Evolutionary conservation across 805 yeast species (phyloP), one percentile per base, ranked within the genome.

Genomic region (Cyberlindnera saturnus): DNA sequence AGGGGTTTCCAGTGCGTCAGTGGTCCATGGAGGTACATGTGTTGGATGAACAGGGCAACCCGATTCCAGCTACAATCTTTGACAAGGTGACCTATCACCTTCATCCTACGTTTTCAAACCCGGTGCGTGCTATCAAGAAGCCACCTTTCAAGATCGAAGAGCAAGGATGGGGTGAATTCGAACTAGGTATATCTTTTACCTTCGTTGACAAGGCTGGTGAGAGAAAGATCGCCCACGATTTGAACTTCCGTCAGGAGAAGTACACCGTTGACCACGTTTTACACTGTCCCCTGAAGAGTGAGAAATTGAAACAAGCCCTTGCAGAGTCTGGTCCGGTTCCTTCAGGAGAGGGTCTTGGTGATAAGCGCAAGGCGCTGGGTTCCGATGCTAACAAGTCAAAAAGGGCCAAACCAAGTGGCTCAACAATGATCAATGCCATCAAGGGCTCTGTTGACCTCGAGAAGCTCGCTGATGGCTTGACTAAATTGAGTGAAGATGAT

Each of bases 101-200:
- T 50, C 99, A 91, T 69, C 98, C 97, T 39, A 93, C 98, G 9
- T 91, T 91, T 67, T 79, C 79, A 39, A 89, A 89, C 62, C 98
- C 98, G 10, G 82, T 77, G 50, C 77, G 97, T 62, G 72, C 83
- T 11, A 63, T 88, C 60, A 86, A 85, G 58, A 82, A 81, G 57
- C 77, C 85, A 9, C 99, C 99, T 10, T 91, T 90, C 67, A 76
- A 67, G 59, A 83, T 91, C 44, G 86, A 80, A 57, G 99, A 91
- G 63, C 82, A 87, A 67, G 99, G 99, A 40, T 91, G 99, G 98
- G 99, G 98, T 62, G 98, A 91, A 53, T 91, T 91, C 58, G 96
- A 90, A 59, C 75, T 93, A 61, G 86, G 86, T 32, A 81, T 93
- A 47, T 74, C 85, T 30, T 70, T 90, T 35, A 84, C 84, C 48